Base-by-base conservation (phyloP, 1,284 basidiomycete species). In the Bjerkandera adusta region DNA sequence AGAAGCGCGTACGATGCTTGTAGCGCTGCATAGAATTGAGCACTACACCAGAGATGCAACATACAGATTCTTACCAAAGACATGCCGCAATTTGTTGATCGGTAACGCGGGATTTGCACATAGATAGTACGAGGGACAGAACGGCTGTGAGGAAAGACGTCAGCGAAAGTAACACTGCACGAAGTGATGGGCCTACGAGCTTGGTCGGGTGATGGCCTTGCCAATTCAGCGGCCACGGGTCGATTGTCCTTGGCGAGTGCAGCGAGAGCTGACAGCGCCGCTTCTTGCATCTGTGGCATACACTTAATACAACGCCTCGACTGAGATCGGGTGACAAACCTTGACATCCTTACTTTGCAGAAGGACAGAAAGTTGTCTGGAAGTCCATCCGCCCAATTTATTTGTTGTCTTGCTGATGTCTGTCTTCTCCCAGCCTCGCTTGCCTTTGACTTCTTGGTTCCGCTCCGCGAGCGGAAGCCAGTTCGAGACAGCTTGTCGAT, bases 21-120 rank as follows among this genome's bases (percentile, higher is more conserved):
- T 79, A 7, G 76, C 74, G 42, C 85, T 85, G 48, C 11, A 30
- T 40, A 15, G 7, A 15, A 11, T 7, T 58, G 34, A 57, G 49
- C 29, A 18, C 15, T 30, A 11, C 24, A 48, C 20, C 20, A 29
- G 18, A 22, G 3, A 35, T 22, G 18, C 13, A 24, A 13, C 15
- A 34, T 11, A 22, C 3, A 27, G 1, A 6, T 3, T 59, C 67
- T 33, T 56, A 85, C 86, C 85, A 88, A 20, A 85, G 60, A 56
- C 78, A 78, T 1, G 85, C 83, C 1, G 85, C 79, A 2, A 89
- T 62, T 50, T 85, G 83, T 5, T 85, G 73, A 22, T 83, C 79
- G 0, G 70, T 62, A 3, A 67, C 66, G 7, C 81, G 72, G 13
- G 79, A 77, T 57, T 78, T 83, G 24, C 73, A 71, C 25, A 83